Percentiles rank a stretch among this genome's conserved stretches.
Conservation (phyloP, 192 early-diverging fungal genomes). For the Cladochytrium replicatum region DNA sequence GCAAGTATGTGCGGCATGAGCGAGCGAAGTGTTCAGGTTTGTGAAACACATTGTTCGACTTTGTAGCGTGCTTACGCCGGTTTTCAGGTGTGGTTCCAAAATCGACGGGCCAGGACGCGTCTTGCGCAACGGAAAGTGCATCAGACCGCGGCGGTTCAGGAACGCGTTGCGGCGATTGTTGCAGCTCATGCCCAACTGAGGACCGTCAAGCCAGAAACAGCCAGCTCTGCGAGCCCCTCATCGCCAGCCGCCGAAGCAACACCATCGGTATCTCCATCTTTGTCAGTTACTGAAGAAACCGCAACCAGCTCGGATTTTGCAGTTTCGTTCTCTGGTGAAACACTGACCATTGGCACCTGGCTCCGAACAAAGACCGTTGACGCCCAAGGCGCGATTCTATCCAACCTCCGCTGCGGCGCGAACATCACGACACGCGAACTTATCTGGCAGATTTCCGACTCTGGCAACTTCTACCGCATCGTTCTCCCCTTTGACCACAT, state of each 20-base stretch:
- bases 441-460: slow-evolving; percentile 1
- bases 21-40: slow-evolving; percentile 57
- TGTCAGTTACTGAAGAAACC: not conserved
- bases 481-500: slow-evolving; percentile 14
- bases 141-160: not conserved
- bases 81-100: slow-evolving; percentile 77
- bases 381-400: not conserved
- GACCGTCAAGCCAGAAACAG: not conserved
- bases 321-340: not conserved
- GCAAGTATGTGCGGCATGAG: slow-evolving; percentile 60
- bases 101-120: slow-evolving; percentile 58
- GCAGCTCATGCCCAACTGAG: not conserved
- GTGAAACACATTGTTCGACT: too few relatives aligned
- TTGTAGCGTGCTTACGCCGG: too few relatives aligned
- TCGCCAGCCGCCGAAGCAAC: not conserved
- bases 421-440: slow-evolving; percentile 15
- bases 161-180: not conserved
- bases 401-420: too few relatives aligned
- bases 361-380: slow-evolving; percentile 3
- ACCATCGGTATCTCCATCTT: not conserved
- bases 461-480: not conserved
- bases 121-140: slow-evolving; percentile 1
- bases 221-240: not conserved
- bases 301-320: not conserved
- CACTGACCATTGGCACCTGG: slow-evolving; percentile 25